These are phyloP conservation scores for Paramecium caudatum DNA, from an alignment of 73 alveolate species.

Conservation along the genomic window DNA sequence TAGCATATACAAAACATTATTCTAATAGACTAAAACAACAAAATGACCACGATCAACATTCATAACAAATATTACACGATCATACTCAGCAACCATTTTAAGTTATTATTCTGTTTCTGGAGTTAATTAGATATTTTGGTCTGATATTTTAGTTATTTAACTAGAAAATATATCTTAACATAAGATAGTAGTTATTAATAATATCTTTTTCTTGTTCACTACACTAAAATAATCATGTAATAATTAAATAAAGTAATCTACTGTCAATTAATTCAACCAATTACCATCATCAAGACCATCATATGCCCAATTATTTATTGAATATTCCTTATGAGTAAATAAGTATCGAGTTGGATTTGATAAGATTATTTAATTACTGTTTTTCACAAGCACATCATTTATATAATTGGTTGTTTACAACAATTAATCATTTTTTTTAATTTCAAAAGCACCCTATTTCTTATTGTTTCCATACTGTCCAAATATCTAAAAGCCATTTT, in stretches of 20 bases:
- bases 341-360: neutral
- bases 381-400: too few species aligned
- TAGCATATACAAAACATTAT: neutral
- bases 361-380: neutral
- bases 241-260: neutral
- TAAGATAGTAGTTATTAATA: neutral
- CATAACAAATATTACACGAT: neutral
- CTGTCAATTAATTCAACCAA: neutral
- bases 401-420: too few species aligned
- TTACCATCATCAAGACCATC: neutral
- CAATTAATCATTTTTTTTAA: too few species aligned
- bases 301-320: neutral
- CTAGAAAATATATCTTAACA: constrained; percentile 27
- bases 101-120: neutral
- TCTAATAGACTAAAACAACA: neutral
- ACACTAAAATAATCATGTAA: neutral
- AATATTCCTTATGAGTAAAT: neutral
- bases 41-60: neutral
- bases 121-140: neutral
- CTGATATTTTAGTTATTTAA: neutral
- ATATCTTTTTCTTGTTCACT: neutral
- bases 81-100: neutral
- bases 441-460: too few species aligned
- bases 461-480: neutral
- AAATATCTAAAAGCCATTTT: neutral